Percentiles rank a stretch among this genome's conserved stretches.
phyloP scores from a whole-genome alignment of 129 eudicot species.

The Dittrichia graveolens region DNA sequence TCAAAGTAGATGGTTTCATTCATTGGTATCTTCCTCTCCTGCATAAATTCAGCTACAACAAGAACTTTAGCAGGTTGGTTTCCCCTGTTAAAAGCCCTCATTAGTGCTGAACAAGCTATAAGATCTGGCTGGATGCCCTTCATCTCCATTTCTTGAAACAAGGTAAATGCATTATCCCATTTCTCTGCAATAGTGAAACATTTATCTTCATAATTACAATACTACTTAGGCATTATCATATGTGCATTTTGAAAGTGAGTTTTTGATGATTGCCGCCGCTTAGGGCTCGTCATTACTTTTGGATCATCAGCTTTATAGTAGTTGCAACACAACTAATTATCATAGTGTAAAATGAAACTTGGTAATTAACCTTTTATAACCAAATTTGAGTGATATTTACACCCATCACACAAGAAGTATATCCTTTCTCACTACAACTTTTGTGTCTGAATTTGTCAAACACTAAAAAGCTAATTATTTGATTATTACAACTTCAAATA shows the following conservation, averaged over 20 bases:
- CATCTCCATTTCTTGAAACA: constrained; percentile 88
- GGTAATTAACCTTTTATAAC: not conserved
- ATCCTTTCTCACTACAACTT: not conserved
- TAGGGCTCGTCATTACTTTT: no score
- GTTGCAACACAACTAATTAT: not conserved
- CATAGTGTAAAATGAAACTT: not conserved
- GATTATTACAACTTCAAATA: not conserved
- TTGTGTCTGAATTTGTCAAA: not conserved
- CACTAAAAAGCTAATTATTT: not conserved
- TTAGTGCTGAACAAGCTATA: constrained; percentile 83
- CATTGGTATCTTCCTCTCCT: constrained; percentile 61
- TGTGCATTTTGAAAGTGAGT: constrained; percentile 1
- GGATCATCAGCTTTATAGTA: not conserved
- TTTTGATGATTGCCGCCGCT: not conserved
- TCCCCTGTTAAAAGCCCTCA: constrained; percentile 86
- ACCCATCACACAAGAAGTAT: not conserved
- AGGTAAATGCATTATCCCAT: constrained; percentile 69
- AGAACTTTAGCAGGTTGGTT: constrained; percentile 77
- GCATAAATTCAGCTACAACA: constrained; percentile 68
- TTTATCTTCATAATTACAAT: constrained; percentile 10
- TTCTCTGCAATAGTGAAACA: constrained; percentile 50
- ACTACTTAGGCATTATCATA: not conserved
- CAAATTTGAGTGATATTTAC: not conserved
- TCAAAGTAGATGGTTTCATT: constrained; percentile 75
- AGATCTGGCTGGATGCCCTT: constrained; percentile 73